These are phyloP conservation scores for Malus hybrid DNA, from an alignment of 331 rosid species.

Conservation along the genomic window DNA sequence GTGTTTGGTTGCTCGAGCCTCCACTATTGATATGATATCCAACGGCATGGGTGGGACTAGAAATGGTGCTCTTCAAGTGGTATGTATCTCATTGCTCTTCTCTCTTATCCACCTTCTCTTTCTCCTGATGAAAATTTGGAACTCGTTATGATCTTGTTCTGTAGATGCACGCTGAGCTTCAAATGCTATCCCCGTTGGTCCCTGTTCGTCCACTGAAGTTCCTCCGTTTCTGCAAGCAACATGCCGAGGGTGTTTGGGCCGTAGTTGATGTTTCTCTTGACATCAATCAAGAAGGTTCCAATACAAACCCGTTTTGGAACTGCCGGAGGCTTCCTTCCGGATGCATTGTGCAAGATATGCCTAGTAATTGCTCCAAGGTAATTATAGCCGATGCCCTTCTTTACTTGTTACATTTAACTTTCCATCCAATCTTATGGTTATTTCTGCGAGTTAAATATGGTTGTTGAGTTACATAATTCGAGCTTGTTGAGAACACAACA, in stretches of 20 bases:
- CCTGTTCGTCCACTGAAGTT: constrained; percentile 62
- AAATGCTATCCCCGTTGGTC: constrained; percentile 72
- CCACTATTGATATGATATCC: constrained; percentile 44
- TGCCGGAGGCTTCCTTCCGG: constrained; percentile 90
- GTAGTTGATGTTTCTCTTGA: constrained; percentile 26
- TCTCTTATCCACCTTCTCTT: background rate
- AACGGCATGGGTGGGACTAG: constrained; percentile 47
- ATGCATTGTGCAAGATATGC: constrained; percentile 62
- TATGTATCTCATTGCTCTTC: constrained; percentile 19
- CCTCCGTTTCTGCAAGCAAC: constrained; percentile 82
- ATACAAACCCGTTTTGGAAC: constrained; percentile 14
- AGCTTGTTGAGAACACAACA: background rate
- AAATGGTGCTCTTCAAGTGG: constrained; percentile 68
- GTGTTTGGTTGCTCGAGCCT: constrained; percentile 47
- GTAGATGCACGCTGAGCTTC: constrained; percentile 81
- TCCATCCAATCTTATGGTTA: background rate
- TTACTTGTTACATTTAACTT: background rate
- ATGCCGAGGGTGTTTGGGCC: constrained; percentile 49
- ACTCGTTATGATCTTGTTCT: constrained; percentile 7
- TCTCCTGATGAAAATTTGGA: background rate
- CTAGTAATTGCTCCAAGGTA: constrained; percentile 73
- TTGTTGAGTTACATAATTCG: constrained; percentile 12
- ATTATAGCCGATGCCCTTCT: background rate
- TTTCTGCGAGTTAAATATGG: background rate
- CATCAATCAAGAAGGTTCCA: constrained; percentile 24